A percentile compares a stretch with the other conserved stretches of the same genome.
Evolutionary conservation across 2,329 filamentous ascomycete species (phyloP).

Genomic region (Apiospora aurea): DNA sequence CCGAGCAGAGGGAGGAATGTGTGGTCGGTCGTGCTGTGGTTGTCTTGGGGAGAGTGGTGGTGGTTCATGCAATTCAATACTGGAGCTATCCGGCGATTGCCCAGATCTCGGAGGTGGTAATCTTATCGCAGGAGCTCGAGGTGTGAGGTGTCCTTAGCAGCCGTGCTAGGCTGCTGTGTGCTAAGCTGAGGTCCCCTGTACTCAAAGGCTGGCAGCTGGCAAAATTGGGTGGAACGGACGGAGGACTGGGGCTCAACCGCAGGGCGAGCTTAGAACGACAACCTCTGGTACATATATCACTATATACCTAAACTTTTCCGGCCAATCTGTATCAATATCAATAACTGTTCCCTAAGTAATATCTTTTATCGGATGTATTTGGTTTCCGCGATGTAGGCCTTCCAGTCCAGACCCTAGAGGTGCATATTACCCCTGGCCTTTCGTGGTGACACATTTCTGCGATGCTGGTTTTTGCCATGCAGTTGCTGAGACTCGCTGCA

Average conservation of each 20-base stretch:
- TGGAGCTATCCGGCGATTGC: conserved; percentile 15
- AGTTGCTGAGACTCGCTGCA: too few relatives aligned
- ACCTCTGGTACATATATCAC: not conserved
- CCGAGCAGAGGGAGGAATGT: conserved; percentile 29
- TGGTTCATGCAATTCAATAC: not conserved
- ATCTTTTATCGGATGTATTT: too few relatives aligned
- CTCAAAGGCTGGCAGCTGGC: conserved; percentile 10
- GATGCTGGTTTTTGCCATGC: too few relatives aligned
- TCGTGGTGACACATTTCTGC: too few relatives aligned
- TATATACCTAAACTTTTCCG: too few relatives aligned
- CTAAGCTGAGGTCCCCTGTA: not conserved
- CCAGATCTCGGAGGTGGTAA: conserved; percentile 9
- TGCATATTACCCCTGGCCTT: too few relatives aligned
- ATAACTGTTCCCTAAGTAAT: too few relatives aligned
- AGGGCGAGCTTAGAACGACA: not conserved
- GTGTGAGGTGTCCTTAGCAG: conserved; percentile 19
- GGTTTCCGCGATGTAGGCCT: too few relatives aligned
- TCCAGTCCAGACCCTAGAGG: too few relatives aligned
- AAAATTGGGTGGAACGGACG: not conserved
- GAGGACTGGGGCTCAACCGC: not conserved
- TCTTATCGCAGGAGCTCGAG: conserved; percentile 4
- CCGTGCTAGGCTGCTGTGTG: not conserved
- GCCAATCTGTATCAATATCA: too few relatives aligned
- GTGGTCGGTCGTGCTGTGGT: not conserved
- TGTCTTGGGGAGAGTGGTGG: not conserved